Evolutionary conservation across 2,329 filamentous ascomycete genomes (phyloP).

Genomic region (Fusarium domesticum): DNA sequence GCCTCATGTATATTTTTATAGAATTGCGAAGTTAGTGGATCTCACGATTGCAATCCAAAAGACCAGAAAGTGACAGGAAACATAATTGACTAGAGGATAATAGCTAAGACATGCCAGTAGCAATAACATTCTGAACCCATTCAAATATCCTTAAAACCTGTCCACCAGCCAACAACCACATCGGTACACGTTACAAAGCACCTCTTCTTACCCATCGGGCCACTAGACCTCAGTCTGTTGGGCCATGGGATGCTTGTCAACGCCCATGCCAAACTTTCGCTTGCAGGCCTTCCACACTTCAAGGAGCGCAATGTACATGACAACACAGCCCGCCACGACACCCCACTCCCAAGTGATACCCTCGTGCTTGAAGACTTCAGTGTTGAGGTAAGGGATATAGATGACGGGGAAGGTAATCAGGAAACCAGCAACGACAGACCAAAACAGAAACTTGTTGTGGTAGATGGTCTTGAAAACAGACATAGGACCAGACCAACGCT

Average conservation of each 20-base stretch:
- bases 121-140: constrained; percentile 24
- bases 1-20: no score
- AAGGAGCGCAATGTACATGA: constrained; percentile 60
- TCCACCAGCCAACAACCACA: constrained; percentile 14
- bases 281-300: constrained; percentile 70
- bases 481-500: constrained; percentile 46
- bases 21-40: no score
- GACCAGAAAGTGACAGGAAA: constrained; percentile 25
- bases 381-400: constrained; percentile 67
- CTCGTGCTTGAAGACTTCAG: constrained; percentile 65
- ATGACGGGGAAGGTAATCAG: constrained; percentile 59
- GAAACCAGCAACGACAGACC: constrained; percentile 60
- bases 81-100: constrained; percentile 31
- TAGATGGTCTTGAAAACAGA: constrained; percentile 61
- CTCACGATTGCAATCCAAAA: neutral
- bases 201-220: neutral
- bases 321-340: constrained; percentile 57
- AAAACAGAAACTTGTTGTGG: constrained; percentile 66
- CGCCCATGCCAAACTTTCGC: constrained; percentile 42
- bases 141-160: constrained; percentile 33
- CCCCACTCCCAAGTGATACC: constrained; percentile 72
- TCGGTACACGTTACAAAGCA: neutral
- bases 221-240: constrained; percentile 19
- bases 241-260: constrained; percentile 24
- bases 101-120: constrained; percentile 26